Evolutionary conservation across 352 stramenopile genomes (phyloP).

Genomic region (Globisporangium nunn): DNA sequence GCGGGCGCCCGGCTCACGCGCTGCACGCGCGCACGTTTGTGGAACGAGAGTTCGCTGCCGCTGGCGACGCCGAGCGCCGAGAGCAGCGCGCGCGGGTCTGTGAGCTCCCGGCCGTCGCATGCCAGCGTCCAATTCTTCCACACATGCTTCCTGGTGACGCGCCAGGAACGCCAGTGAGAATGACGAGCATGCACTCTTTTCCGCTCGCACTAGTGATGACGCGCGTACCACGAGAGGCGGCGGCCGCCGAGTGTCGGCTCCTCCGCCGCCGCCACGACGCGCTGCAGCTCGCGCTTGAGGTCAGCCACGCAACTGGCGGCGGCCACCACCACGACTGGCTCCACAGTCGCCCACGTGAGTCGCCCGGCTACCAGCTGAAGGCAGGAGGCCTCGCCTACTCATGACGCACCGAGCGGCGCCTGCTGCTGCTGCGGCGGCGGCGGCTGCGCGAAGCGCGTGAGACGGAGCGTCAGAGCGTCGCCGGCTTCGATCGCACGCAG

Average conservation of each 20-base stretch:
- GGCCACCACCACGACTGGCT: slow-evolving; percentile 9
- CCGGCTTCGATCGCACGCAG: slow-evolving; percentile 10
- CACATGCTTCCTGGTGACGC: slow-evolving; percentile 10
- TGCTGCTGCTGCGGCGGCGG: neutral
- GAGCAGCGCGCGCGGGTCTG: slow-evolving; percentile 10
- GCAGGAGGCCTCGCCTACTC: neutral
- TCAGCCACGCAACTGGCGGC: slow-evolving; percentile 5
- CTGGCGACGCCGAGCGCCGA: slow-evolving; percentile 3
- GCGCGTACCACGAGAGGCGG: slow-evolving; percentile 11
- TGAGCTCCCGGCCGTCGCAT: slow-evolving; percentile 10
- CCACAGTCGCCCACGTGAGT: neutral
- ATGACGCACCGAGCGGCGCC: slow-evolving; percentile 5
- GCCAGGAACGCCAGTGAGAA: neutral
- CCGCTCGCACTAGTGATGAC: too few species aligned
- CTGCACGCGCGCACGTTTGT: neutral
- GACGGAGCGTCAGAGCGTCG: slow-evolving; percentile 11
- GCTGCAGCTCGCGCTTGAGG: slow-evolving; percentile 10
- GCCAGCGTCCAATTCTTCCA: slow-evolving; percentile 17
- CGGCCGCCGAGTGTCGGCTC: slow-evolving; percentile 2
- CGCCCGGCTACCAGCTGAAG: neutral
- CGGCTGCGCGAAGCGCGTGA: slow-evolving; percentile 11
- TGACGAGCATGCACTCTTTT: too few species aligned
- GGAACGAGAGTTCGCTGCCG: slow-evolving; percentile 15
- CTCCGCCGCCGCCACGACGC: slow-evolving; percentile 1
- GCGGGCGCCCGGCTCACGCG: neutral